These are phyloP conservation scores for Calonectria hongkongensis DNA, from an alignment of 2,329 filamentous ascomycete species.

Conservation along the genomic window DNA sequence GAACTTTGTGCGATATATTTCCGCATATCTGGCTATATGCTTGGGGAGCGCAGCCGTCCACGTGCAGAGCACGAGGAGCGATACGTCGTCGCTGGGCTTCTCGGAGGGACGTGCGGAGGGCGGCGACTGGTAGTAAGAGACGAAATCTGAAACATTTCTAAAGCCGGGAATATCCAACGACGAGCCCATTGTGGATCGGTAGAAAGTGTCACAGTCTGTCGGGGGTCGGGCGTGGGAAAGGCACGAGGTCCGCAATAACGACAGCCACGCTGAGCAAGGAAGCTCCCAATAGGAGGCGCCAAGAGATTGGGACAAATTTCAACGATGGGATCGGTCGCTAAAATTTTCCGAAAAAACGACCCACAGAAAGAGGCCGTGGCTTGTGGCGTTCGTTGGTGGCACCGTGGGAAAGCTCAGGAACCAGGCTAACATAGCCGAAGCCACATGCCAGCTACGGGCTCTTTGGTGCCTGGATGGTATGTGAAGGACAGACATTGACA, in stretches of 20 bases:
- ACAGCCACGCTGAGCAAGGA: background rate
- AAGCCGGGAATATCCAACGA: slow-evolving; percentile 14
- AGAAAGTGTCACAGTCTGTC: background rate
- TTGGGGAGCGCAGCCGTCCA: slow-evolving; percentile 3
- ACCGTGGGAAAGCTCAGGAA: background rate
- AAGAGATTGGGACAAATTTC: slow-evolving; percentile 10
- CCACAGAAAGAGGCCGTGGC: background rate
- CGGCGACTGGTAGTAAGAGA: slow-evolving; percentile 7
- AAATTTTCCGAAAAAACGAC: slow-evolving; percentile 7
- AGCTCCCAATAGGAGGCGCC: background rate
- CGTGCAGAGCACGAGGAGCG: slow-evolving; percentile 8
- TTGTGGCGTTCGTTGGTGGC: slow-evolving; percentile 25
- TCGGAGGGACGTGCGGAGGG: background rate
- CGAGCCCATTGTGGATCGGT: background rate
- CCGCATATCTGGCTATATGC: slow-evolving; percentile 10
- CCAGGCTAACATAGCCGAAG: background rate
- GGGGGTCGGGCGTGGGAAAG: background rate
- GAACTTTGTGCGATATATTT: background rate
- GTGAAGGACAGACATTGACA: no score
- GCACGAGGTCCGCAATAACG: background rate
- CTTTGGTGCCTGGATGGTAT: background rate
- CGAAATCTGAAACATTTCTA: background rate
- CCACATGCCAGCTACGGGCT: background rate
- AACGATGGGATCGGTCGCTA: slow-evolving; percentile 5
- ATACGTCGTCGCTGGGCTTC: slow-evolving; percentile 5